Base-by-base conservation (phyloP, 2,329 filamentous ascomycete genomes). In the Colletotrichum melonis region DNA sequence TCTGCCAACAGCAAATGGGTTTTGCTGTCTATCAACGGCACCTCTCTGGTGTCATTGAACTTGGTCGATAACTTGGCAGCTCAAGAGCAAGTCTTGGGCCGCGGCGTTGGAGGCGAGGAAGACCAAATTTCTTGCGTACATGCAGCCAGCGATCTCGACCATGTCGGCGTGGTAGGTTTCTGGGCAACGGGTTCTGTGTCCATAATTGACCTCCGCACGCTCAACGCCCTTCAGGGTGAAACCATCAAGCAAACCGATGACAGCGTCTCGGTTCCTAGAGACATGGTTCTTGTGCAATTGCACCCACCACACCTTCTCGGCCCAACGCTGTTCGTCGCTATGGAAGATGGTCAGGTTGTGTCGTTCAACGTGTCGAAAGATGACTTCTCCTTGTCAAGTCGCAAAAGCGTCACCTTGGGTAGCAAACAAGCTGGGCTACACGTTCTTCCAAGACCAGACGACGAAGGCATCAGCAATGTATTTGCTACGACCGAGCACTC, bases 401-500 rank as follows among this genome's bases (percentile, higher is more conserved):
- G 92, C 75, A 98, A 95, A 80, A 95, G 92, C 77, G 92, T 97
- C 28, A 91, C 96, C 1, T 86, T 99, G 14, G 96, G 97, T 28
- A 96, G 94, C 16, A 93, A 95, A 73, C 93, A 97, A 76, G 94
- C 96, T 2, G 91, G 90, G 16, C 92, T 99, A 77, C 93, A 96
- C 72, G 87, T 93, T 26, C 84, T 99, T 2, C 94, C 95, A 0
- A 89, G 73, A 14, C 68, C 72, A 12, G 72, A 92, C 63, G 86
- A 86, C 1, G 86, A 92, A 60, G 90, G 89, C 0, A 84, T 94
- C 0, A 93, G 89, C 80, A 97, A 94, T 77, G 92, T 99, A 0
- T 97, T 99, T 80, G 95, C 95, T 0, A 97, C 95, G 0, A 98
- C 95, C 70, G 97, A 99, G 78, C 95, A 98, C 79, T 94, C 97